Evolutionary conservation across 1,284 basidiomycete species (phyloP), one percentile per base, ranked within the genome.

Genomic region (Stygiomarasmius scandens): DNA sequence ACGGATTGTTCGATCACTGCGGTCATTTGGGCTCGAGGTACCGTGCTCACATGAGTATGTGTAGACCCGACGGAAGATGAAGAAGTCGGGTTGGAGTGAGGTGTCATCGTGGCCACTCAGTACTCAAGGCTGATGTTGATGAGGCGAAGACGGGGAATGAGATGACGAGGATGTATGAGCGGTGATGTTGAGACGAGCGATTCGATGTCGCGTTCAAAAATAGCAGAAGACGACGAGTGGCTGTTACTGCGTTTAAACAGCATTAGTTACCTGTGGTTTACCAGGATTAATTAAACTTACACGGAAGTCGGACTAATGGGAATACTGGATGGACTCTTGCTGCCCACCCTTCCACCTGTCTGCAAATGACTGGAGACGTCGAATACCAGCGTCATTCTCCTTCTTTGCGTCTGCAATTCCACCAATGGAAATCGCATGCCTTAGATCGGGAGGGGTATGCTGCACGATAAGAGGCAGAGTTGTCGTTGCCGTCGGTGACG

Each of bases 191-290:
- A 1, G 82, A 79, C 0, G 83, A 89, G 71, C 22, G 86, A 84
- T 64, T 92, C 90, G 61, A 92, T 90, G 67, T 92, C 90, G 46
- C 90, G 84, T 70, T 92, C 89, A 58, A 92, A 92, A 55, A 92
- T 92, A 49, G 89, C 90, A 1, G 87, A 90, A 0, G 88, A 89
- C 0, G 87, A 89, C 0, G 88, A 90, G 64, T 87, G 88, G 8
- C 88, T 90, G 67, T 46, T n/a, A n/a, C n/a, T n/a, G n/a, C n/a
- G n/a, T n/a, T n/a, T n/a, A 23, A 36, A 38, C 8, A 19, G 36
- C 20, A 16, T 20, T 19, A 9, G 12, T 34, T n/a, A n/a, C n/a
- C n/a, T n/a, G n/a, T n/a, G n/a, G n/a, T n/a, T n/a, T n/a, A n/a
- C n/a, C n/a, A n/a, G n/a, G n/a, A n/a, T n/a, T n/a, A n/a, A n/a